Evolutionary conservation across 2,329 filamentous ascomycete species (phyloP).

Genomic region (Trichothecium roseum): DNA sequence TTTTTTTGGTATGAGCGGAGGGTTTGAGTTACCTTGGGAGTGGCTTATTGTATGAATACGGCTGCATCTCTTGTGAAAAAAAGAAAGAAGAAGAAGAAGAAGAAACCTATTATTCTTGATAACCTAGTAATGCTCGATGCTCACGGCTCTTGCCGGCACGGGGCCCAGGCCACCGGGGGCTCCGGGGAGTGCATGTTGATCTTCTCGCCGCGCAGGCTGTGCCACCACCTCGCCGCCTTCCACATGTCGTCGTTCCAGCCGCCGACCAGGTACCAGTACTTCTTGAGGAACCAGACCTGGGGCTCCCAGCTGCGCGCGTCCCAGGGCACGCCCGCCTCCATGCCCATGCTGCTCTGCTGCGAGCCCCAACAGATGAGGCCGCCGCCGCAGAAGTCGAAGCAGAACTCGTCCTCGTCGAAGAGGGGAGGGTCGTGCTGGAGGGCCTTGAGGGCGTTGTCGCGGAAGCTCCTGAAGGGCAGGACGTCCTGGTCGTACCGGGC

Average conservation of each 20-base stretch:
- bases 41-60: no score
- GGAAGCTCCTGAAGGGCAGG: slow-evolving; percentile 21
- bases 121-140: no score
- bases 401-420: slow-evolving; percentile 24
- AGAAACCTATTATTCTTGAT: no score
- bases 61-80: no score
- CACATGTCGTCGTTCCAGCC: slow-evolving; percentile 26
- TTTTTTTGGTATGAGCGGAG: no score
- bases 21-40: no score
- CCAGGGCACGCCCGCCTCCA: slow-evolving; percentile 29
- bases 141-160: no score
- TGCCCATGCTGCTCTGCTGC: slow-evolving; percentile 14
- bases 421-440: slow-evolving; percentile 13
- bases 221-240: slow-evolving; percentile 18
- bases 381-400: slow-evolving; percentile 21
- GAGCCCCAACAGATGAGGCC: slow-evolving; percentile 27
- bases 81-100: no score
- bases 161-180: no score
- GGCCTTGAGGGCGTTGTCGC: slow-evolving; percentile 16
- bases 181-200: background rate
- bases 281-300: slow-evolving; percentile 30
- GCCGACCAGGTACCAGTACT: slow-evolving; percentile 24
- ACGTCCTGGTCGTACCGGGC: slow-evolving; percentile 14
- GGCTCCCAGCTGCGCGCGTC: slow-evolving; percentile 33
- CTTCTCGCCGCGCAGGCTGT: slow-evolving; percentile 14